Evolutionary conservation across 148 eudicot species (phyloP), one percentile per base, ranked within the genome.

Genomic region (Heliosperma pusillum): DNA sequence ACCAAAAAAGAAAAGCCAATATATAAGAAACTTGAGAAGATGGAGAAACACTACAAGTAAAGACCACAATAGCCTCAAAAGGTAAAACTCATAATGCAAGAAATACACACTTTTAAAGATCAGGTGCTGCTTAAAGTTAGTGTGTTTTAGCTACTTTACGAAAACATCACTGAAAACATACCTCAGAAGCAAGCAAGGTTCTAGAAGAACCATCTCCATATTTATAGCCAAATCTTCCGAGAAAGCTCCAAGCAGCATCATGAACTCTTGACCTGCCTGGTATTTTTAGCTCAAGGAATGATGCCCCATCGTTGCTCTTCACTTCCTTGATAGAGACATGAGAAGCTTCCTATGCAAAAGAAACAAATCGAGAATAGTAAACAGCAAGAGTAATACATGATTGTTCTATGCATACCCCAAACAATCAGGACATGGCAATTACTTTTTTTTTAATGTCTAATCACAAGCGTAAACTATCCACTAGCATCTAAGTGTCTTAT

Each of bases 131-230:
- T 74, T 74, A 25, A 33, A 44, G 0, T 36, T 25, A 26, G 36
- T 21, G 52, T 61, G 24, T 7, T 56, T 20, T 40, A 10, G 20
- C 64, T 70, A 21, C 52, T 42, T 47, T 65, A 19, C 36, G 3
- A 33, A 0, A 77, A 20, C 16, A 73, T 30, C 60, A 77, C 19
- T 42, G 26, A 33, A 77, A 68, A 62, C 85, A 72, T 80, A 95
- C 98, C 98, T 95, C 98, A 52, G 86, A 82, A 71, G 98, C 85
- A 79, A 95, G 98, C 83, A 95, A 85, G 10, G 90, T 82, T 64
- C 98, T 87, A 72, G 85, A 76, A 74, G 45, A 47, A 58, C 77
- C 83, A 67, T 88, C 83, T 60, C 97, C 92, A 72, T 84, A 92
- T 73, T 86, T 86, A 66, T 82, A 95, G 74, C 98, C 98, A 80